phyloP scores from a whole-genome alignment of 495 filamentous ascomycete genomes.

The Hypoxylon cercidicola region DNA sequence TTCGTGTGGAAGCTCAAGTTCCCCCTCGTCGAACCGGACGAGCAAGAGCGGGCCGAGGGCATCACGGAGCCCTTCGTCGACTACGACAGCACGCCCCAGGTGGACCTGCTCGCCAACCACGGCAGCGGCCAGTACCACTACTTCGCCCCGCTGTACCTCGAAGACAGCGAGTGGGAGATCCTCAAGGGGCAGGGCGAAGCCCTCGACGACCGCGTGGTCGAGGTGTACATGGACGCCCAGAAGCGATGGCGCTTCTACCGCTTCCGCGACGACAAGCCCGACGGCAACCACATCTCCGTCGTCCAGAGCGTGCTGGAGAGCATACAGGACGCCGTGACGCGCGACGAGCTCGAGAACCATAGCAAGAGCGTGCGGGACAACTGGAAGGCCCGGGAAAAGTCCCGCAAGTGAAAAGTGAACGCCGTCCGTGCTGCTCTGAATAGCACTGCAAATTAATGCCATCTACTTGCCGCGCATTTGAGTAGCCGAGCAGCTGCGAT shows the following conservation, averaged over 20 bases:
- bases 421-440: too few species aligned
- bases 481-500: not conserved
- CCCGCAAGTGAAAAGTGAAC: slow-evolving; percentile 24
- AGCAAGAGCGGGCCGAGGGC: slow-evolving; percentile 70
- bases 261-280: slow-evolving; percentile 88
- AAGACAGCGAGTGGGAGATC: slow-evolving; percentile 82
- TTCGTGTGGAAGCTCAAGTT: slow-evolving; percentile 84
- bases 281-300: slow-evolving; percentile 80
- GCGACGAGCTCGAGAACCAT: slow-evolving; percentile 61
- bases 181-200: slow-evolving; percentile 75
- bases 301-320: slow-evolving; percentile 83
- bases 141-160: slow-evolving; percentile 74
- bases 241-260: slow-evolving; percentile 84
- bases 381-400: slow-evolving; percentile 68
- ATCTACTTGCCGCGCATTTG: too few species aligned
- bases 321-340: slow-evolving; percentile 75
- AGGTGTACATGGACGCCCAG: slow-evolving; percentile 81
- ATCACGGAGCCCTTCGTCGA: slow-evolving; percentile 64
- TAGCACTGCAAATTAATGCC: too few species aligned
- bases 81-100: slow-evolving; percentile 65
- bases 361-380: slow-evolving; percentile 74
- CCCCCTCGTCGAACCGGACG: slow-evolving; percentile 74
- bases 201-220: slow-evolving; percentile 84
- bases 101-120: slow-evolving; percentile 54
- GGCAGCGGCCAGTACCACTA: slow-evolving; percentile 64